Evolutionary conservation across 2,329 filamentous ascomycete species (phyloP).

Genomic region (Sporothrix luriei): DNA sequence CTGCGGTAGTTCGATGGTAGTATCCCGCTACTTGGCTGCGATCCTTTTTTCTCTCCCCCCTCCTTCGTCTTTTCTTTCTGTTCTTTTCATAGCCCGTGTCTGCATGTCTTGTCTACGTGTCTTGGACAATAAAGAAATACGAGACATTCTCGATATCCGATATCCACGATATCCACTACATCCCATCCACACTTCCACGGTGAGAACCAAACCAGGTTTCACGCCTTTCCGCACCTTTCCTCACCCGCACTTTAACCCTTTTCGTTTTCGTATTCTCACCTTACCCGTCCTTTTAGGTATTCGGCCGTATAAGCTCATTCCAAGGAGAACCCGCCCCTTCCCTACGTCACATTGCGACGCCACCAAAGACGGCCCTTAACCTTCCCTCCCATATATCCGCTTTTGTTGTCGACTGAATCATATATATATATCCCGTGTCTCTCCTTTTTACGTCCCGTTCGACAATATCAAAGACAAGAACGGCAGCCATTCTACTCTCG

Average conservation of each 20-base stretch:
- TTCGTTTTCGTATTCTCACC: neutral
- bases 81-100: neutral
- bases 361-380: neutral
- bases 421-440: slow-evolving; percentile 3
- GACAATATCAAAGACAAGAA: no score
- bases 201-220: slow-evolving; percentile 8
- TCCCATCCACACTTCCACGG: no score
- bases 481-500: no score
- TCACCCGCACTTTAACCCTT: neutral
- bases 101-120: neutral
- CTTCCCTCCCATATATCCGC: neutral
- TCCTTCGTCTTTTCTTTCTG: neutral
- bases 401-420: neutral
- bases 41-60: neutral
- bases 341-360: slow-evolving; percentile 10
- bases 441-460: no score
- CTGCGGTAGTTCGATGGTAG: neutral
- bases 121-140: slow-evolving; percentile 1
- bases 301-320: slow-evolving; percentile 4
- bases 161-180: neutral
- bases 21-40: neutral
- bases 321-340: neutral
- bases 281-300: neutral
- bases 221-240: neutral
- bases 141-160: neutral